Base-by-base conservation (phyloP, 495 filamentous ascomycete genomes). In the Lasiosphaeria hispida region DNA sequence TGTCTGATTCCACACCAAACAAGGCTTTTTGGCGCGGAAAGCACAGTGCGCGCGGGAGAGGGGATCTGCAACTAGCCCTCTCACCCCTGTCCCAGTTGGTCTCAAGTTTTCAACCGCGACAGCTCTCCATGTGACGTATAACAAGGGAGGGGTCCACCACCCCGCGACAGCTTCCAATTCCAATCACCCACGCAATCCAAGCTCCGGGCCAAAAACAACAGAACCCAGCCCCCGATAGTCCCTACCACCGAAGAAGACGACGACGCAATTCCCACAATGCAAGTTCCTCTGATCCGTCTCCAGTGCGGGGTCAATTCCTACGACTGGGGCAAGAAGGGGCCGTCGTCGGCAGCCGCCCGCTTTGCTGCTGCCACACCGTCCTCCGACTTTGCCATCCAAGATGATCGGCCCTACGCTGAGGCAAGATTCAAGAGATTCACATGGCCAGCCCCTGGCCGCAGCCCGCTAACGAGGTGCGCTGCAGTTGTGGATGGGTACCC, bases 221-320 rank as follows among this genome's bases (percentile, higher is more conserved):
- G 5, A 30, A 2, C 23, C 23, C 23, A 30, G 23, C 6, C 4
- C 2, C 51, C 17, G 8, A n/a, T 10, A 11, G 7, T 8, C 15
- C 48, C n/a, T 10, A 34, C 13, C 36, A 6, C 23, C 17, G 38
- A 11, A 9, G 18, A 54, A 33, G 37, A 13, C 47, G 9, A 38
- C 2, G 23, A 30, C 23, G 2, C 23, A 30, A 30, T 2, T 19
- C 43, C 38, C 30, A 60, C 45, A 30, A 71, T 73, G 67, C 70
- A 70, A 75, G 69, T 96, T 45, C 94, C 94, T 65, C 77, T 98
- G 45, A 85, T 96, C 71, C 85, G 91, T 50, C 85, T 98, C 64
- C 91, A 96, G 75, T 97, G 94, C 77, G 93, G 93, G 64, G 90
- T 92, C 63, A 98, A 98, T 70, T 96, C 92, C 73, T 98, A 98